Conservation (phyloP, 192 early-diverging fungal genomes). For the Diversispora eburnea region DNA sequence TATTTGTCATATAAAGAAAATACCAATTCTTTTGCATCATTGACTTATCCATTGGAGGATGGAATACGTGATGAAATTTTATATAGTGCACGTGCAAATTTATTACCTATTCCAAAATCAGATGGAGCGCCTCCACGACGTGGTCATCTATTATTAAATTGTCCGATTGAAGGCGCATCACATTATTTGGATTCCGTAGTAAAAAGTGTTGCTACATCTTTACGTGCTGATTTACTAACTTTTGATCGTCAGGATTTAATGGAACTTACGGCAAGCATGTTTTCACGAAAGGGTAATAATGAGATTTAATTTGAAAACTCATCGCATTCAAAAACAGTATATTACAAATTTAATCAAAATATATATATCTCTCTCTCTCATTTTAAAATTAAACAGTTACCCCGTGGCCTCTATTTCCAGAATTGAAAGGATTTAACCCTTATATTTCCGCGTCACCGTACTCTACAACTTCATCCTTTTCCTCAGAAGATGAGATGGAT, state of each 20-base stretch:
- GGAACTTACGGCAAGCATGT: conserved; percentile 45
- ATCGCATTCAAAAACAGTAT: not conserved
- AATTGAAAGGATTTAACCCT: conserved; percentile 29
- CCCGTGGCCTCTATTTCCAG: conserved; percentile 29
- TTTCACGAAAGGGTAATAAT: conserved; percentile 30
- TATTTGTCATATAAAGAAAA: conserved; percentile 23
- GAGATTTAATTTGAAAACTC: conserved; percentile 19
- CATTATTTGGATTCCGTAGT: conserved; percentile 24
- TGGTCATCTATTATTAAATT: conserved; percentile 27
- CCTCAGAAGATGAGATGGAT: conserved; percentile 37
- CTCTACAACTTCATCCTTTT: conserved; percentile 26
- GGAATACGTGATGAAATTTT: conserved; percentile 29
- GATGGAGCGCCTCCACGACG: conserved; percentile 17
- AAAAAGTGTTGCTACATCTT: conserved; percentile 22
- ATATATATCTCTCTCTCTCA: conserved; percentile 21
- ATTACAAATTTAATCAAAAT: conserved; percentile 23
- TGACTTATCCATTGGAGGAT: conserved; percentile 18
- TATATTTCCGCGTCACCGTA: conserved; percentile 30
- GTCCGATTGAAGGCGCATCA: conserved; percentile 27
- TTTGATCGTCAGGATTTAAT: conserved; percentile 62
- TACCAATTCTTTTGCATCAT: conserved; percentile 10
- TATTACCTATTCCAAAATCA: conserved; percentile 1
- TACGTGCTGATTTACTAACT: conserved; percentile 53
- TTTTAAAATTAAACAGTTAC: conserved; percentile 20
- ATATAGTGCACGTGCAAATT: conserved; percentile 27